Base-by-base conservation (phyloP, 2,329 filamentous ascomycete genomes). In the Fusarium sp. region DNA sequence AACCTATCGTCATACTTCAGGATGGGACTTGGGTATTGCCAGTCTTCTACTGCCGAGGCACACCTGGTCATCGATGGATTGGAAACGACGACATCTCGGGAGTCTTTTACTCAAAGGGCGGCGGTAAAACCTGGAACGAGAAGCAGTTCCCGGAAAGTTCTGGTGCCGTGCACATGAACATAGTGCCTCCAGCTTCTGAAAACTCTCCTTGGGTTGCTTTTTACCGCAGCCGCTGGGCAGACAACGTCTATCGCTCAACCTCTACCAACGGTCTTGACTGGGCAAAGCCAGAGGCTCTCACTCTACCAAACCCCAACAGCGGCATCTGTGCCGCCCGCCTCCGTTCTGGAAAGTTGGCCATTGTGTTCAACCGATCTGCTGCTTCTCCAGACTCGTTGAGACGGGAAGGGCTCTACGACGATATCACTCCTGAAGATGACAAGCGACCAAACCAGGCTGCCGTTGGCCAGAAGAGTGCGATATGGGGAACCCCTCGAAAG, bases 91-190 rank as follows among this genome's bases (percentile, higher is more conserved):
- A 87, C 30, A 81, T 85, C 1, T 84, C 85, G 0, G 82, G 81
- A 0, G 69, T 86, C 1, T 79, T 83, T 8, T 82, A 81, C 48
- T 83, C 82, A 2, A 63, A 71, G 3, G 84, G 87, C 23, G 72
- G 78, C 6, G 85, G 85, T 4, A 61, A 76, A 25, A 84, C 82
- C 0, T 87, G 85, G 85, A 63, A 57, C 0, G 85, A 86, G 68
- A 83, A 73, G 3, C 72, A 77, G 18, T 79, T 86, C 0, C 81
- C 81, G 0, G 79, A 83, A 0, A 83, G 83, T 9, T 77, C 79
- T 2, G 85, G 85, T 0, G 76, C 80, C 4, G 85, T 87, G 0
- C 85, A 87, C 68, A 87, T 86, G 85, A 84, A 84, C 41, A 84
- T 85, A 23, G 56, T 84, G 2, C 67, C 76, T 0, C 80, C 78